Conservation (phyloP, 2,329 filamentous ascomycete species). For the Mycosphaerella sp. region DNA sequence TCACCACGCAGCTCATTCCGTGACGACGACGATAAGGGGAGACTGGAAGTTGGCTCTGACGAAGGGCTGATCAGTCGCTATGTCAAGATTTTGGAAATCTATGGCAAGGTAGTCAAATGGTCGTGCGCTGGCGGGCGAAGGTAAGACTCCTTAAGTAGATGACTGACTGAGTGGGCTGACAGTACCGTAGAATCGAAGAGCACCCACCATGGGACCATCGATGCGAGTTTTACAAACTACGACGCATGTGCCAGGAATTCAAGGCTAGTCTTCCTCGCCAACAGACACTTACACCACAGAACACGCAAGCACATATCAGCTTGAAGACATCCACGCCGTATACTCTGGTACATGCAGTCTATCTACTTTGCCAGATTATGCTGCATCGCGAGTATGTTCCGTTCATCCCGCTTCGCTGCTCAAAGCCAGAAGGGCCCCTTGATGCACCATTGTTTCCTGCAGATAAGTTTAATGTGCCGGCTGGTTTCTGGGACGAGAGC, state of each 20-base stretch:
- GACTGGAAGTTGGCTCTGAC: conserved; percentile 48
- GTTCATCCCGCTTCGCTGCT: conserved; percentile 53
- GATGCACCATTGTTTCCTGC: conserved; percentile 52
- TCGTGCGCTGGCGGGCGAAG: conserved; percentile 52
- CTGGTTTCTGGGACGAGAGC: conserved; percentile 57
- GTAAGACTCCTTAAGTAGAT: conserved; percentile 30
- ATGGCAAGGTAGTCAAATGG: conserved; percentile 52
- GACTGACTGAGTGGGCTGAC: not conserved
- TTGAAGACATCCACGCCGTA: conserved; percentile 58
- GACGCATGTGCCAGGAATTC: conserved; percentile 48
- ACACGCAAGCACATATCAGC: conserved; percentile 60
- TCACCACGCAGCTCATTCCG: conserved; percentile 18
- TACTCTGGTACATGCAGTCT: conserved; percentile 60
- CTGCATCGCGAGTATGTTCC: conserved; percentile 63
- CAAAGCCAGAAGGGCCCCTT: conserved; percentile 51
- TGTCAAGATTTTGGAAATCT: conserved; percentile 50
- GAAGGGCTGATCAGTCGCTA: conserved; percentile 47
- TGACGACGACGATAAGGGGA: conserved; percentile 39
- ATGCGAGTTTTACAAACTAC: conserved; percentile 51
- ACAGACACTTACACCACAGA: conserved; percentile 53
- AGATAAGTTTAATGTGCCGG: conserved; percentile 42
- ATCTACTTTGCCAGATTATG: conserved; percentile 60
- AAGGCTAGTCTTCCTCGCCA: conserved; percentile 50
- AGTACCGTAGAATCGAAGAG: conserved; percentile 39
- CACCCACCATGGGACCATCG: conserved; percentile 55